Base-by-base conservation (phyloP, 352 stramenopile species). In the Phytopythium boreale region DNA sequence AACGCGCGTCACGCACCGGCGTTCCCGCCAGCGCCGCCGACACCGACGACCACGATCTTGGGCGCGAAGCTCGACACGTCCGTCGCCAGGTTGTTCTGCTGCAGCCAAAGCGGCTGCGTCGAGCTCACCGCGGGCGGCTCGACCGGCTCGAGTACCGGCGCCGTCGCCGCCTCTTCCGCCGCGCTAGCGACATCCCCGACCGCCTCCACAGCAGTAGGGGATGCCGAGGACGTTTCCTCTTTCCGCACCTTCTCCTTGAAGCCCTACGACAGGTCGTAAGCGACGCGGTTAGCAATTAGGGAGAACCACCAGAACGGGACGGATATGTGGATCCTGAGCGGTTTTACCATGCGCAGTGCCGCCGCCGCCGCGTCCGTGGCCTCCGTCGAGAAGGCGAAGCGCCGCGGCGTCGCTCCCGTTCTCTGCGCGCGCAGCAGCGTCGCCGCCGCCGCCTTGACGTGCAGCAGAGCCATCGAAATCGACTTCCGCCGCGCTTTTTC, bases 11-110 rank as follows among this genome's bases (percentile, higher is more conserved):
- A 57, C 56, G 46, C 26, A 92, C 84, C 84, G 50, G 90, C 90
- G 55, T 97, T 97, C 49, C 90, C 90, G 56, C 90, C 90, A 58
- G 89, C 90, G 27, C 90, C 90, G 27, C 90, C 90, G 36, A 96
- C 88, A 26, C 90, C 88, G 22, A 96, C 84, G 36, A 96, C 85
- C 37, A 94, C 83, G 66, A 96, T 96, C 64, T 92, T 93, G 6
- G 87, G 87, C 12, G 87, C 87, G 57, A 95, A 95, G 12, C 81
- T 75, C 12, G 82, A 82, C 55, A 93, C 66, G 56, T 95, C 84
- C 44, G 68, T 76, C 59, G 69, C 63, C n/a, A 79, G 68, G 64
- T 87, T 76, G 56, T 80, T 75, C 65, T 93, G 80, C 34, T 83
- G 73, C 50, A 93, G 81, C 84, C 84, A 93, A 46, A 92, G 70